A percentile compares a stretch with the other conserved stretches of the same genome.
Conservation (phyloP, 768 basidiomycete genomes). For the Phallus indusiatus region DNA sequence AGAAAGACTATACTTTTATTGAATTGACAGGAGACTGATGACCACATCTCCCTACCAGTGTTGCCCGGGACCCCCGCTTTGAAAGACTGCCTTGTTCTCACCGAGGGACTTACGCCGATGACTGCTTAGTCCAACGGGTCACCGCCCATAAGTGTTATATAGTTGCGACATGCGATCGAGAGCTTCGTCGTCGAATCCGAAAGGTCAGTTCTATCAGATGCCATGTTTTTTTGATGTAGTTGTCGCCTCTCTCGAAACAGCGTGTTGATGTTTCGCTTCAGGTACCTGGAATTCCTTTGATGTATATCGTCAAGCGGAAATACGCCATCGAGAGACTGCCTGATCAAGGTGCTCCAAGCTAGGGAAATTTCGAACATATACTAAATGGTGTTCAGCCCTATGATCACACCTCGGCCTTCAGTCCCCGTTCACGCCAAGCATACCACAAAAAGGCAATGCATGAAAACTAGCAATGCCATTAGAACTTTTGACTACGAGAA, state of each 20-base stretch:
- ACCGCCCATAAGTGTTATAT: conserved; percentile 94
- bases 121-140: conserved; percentile 94
- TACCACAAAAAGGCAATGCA: too few relatives aligned
- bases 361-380: neutral
- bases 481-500: too few relatives aligned
- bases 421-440: too few relatives aligned
- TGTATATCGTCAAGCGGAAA: conserved; percentile 90
- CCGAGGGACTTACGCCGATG: conserved; percentile 96
- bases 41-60: conserved; percentile 36
- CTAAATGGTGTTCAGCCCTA: too few relatives aligned
- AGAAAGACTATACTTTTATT: conserved; percentile 19
- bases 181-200: conserved; percentile 83
- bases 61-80: conserved; percentile 94
- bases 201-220: conserved; percentile 29
- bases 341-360: conserved; percentile 76
- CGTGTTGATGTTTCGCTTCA: neutral
- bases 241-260: conserved; percentile 4
- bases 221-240: neutral
- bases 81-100: conserved; percentile 91
- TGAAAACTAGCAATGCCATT: too few relatives aligned
- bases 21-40: neutral
- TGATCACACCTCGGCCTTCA: too few relatives aligned
- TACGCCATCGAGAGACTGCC: conserved; percentile 95
- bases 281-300: conserved; percentile 85
- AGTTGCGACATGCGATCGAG: conserved; percentile 96